These are phyloP conservation scores for Globisporangium cystogenes DNA, from an alignment of 352 stramenopile genomes.

Conservation along the genomic window DNA sequence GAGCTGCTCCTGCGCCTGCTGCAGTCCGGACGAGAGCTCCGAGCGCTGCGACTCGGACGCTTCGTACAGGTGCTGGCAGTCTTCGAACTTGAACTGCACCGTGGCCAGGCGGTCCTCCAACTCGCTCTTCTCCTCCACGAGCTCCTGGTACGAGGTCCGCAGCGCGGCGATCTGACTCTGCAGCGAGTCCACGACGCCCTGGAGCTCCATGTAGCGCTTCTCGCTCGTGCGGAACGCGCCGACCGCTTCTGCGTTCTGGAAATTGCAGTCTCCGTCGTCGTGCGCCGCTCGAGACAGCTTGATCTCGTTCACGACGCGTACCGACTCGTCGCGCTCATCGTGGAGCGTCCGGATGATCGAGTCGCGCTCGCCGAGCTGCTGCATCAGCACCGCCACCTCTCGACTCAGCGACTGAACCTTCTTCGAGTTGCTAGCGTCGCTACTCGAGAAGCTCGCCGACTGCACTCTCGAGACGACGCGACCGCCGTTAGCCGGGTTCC, in stretches of 20 bases:
- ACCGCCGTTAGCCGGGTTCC: background rate
- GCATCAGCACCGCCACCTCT: conserved; percentile 46
- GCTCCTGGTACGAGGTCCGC: background rate
- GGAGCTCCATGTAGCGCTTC: conserved; percentile 16
- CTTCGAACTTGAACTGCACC: conserved; percentile 34
- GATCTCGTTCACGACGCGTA: conserved; percentile 34
- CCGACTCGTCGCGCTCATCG: conserved; percentile 39
- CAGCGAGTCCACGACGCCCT: conserved; percentile 3
- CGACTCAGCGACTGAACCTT: conserved; percentile 51
- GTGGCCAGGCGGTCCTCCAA: conserved; percentile 15
- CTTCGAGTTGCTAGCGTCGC: conserved; percentile 36
- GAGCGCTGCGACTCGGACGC: conserved; percentile 32
- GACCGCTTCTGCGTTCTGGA: conserved; percentile 5
- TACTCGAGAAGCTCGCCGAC: conserved; percentile 18
- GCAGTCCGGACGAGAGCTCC: conserved; percentile 35
- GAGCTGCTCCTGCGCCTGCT: conserved; percentile 48
- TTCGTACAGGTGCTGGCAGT: conserved; percentile 39
- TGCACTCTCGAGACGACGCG: background rate
- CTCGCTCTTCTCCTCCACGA: conserved; percentile 1
- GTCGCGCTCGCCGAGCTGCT: conserved; percentile 52
- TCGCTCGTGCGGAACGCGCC: background rate
- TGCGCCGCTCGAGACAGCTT: conserved; percentile 23
- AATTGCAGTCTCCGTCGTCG: conserved; percentile 3
- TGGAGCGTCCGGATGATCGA: conserved; percentile 50
- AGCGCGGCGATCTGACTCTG: conserved; percentile 6